Evolutionary conservation across 1,284 basidiomycete species (phyloP).

Genomic region (Rhizopogon parksii): DNA sequence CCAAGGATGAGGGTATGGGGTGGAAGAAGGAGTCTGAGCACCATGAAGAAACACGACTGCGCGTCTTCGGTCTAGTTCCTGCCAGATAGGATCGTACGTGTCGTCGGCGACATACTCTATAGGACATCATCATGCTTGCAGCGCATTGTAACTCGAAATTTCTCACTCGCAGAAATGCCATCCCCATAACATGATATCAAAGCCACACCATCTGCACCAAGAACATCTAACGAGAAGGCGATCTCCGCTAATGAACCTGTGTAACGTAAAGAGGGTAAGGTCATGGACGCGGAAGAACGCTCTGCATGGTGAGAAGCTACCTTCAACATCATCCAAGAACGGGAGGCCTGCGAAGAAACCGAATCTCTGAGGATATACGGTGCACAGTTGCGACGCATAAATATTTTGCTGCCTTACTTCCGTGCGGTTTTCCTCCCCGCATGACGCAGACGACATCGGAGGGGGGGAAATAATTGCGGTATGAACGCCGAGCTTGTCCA

Average conservation of each 20-base stretch:
- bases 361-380: slow-evolving; percentile 45
- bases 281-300: neutral
- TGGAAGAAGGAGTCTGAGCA: slow-evolving; percentile 54
- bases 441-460: slow-evolving; percentile 40
- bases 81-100: slow-evolving; percentile 57
- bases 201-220: slow-evolving; percentile 55
- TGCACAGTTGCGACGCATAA: slow-evolving; percentile 40
- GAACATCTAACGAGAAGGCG: slow-evolving; percentile 46
- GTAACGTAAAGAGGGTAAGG: slow-evolving; percentile 3
- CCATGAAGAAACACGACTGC: slow-evolving; percentile 67
- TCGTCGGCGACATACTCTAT: slow-evolving; percentile 63
- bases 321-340: slow-evolving; percentile 51
- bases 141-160: neutral
- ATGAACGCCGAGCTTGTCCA: slow-evolving; percentile 52
- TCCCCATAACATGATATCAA: slow-evolving; percentile 58
- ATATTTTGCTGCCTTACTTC: slow-evolving; percentile 43
- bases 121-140: slow-evolving; percentile 3
- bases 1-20: slow-evolving; percentile 51
- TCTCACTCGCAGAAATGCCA: slow-evolving; percentile 38
- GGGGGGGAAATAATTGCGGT: slow-evolving; percentile 61
- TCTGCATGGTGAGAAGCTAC: slow-evolving; percentile 26
- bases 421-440: slow-evolving; percentile 36
- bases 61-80: slow-evolving; percentile 49
- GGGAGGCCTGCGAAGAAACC: slow-evolving; percentile 63
- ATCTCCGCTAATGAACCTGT: slow-evolving; percentile 53